Conservation (phyloP, 192 early-diverging fungal genomes). For the Coemansia sp. region DNA sequence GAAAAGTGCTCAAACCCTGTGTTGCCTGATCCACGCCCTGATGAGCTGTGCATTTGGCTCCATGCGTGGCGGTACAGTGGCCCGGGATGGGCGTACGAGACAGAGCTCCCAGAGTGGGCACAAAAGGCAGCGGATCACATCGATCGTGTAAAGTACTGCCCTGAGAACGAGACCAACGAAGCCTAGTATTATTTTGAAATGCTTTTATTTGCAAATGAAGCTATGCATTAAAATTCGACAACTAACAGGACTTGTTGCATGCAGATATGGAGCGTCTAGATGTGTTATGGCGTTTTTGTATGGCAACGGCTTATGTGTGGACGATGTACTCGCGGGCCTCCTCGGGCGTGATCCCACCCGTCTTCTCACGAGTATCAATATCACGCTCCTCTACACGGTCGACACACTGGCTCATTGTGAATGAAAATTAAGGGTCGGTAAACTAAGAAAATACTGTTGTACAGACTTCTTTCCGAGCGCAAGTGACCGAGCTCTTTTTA, state of each 20-base stretch:
- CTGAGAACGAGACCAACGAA: background rate
- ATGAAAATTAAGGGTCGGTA: background rate
- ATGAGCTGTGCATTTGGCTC: constrained; percentile 84
- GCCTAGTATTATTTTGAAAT: too few relatives aligned
- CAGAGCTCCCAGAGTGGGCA: constrained; percentile 81
- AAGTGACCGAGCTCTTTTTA: too few relatives aligned
- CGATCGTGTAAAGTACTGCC: constrained; percentile 32
- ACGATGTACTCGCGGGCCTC: constrained; percentile 48
- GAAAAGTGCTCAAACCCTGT: constrained; percentile 60
- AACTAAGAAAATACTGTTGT: background rate
- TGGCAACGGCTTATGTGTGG: constrained; percentile 10
- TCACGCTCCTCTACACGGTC: constrained; percentile 38
- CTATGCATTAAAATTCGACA: too few relatives aligned
- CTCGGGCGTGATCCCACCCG: constrained; percentile 34
- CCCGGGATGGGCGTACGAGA: constrained; percentile 76
- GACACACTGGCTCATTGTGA: constrained; percentile 23
- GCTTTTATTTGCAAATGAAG: too few relatives aligned
- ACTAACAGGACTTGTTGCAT: too few relatives aligned
- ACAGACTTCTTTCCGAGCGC: too few relatives aligned
- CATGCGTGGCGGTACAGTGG: constrained; percentile 86
- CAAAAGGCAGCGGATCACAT: constrained; percentile 51
- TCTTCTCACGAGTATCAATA: constrained; percentile 47
- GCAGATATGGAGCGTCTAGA: too few relatives aligned
- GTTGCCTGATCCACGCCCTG: constrained; percentile 66
- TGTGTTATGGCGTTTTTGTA: too few relatives aligned